These are phyloP conservation scores for Triticum turgidum DNA, from an alignment of 176 grass and related monocot genomes.

Conservation along the genomic window DNA sequence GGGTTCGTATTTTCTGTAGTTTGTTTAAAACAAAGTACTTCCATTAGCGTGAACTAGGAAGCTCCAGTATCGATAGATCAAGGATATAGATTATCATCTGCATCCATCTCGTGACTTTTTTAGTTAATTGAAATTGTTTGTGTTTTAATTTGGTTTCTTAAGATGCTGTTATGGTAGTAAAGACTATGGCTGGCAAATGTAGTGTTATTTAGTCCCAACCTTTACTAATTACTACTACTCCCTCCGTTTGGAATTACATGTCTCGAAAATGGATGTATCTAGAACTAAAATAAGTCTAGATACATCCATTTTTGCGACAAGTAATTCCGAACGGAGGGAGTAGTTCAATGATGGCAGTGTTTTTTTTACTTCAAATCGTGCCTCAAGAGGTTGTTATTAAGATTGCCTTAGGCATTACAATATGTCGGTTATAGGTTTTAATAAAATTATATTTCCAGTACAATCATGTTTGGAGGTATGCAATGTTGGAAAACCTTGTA, in stretches of 20 bases:
- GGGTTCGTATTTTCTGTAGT: background rate
- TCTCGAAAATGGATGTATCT: too few relatives aligned
- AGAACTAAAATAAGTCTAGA: too few relatives aligned
- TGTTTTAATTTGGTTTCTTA: background rate
- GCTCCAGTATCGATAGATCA: background rate
- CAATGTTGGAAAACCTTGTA: constrained; percentile 16
- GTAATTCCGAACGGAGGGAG: too few relatives aligned
- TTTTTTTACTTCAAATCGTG: constrained; percentile 3
- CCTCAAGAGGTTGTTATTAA: background rate
- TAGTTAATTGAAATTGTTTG: background rate
- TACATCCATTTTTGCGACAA: too few relatives aligned
- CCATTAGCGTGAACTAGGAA: background rate
- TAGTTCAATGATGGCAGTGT: background rate
- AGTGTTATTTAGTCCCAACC: background rate
- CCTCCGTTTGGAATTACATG: too few relatives aligned
- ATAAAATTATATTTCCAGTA: background rate
- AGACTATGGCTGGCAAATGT: background rate
- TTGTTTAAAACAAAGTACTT: background rate
- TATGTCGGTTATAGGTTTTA: background rate
- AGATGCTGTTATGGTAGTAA: background rate
- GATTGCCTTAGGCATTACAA: background rate
- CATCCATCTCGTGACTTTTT: background rate
- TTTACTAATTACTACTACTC: background rate
- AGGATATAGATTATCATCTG: background rate
- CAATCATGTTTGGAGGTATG: background rate